Evolutionary conservation across 371 early-diverging fungal species (phyloP), one percentile per base, ranked within the genome.

Genomic region (Paraphysoderma sedebokerense): DNA sequence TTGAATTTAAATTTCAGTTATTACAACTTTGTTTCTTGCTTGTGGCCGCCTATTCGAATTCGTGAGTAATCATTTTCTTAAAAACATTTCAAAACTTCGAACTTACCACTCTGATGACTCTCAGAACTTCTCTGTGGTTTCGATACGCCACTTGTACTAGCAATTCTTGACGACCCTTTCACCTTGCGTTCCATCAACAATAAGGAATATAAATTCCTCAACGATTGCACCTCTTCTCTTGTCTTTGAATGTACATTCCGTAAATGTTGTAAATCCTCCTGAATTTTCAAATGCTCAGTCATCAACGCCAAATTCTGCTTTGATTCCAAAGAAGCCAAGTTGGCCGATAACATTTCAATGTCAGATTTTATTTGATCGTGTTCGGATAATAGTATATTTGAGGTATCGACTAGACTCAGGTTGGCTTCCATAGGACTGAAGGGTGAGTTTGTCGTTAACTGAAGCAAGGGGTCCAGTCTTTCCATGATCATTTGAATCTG

Each of bases 121-220:
- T n/a, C n/a, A n/a, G n/a, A n/a, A n/a, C n/a, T n/a, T n/a, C n/a
- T n/a, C n/a, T n/a, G n/a, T n/a, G n/a, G n/a, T n/a, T n/a, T n/a
- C n/a, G n/a, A n/a, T n/a, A n/a, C n/a, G n/a, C n/a, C n/a, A n/a
- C n/a, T n/a, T n/a, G n/a, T n/a, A n/a, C n/a, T n/a, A n/a, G n/a
- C n/a, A n/a, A n/a, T n/a, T n/a, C n/a, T n/a, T n/a, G n/a, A n/a
- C n/a, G n/a, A n/a, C n/a, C n/a, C n/a, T n/a, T n/a, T n/a, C n/a
- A n/a, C n/a, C n/a, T n/a, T n/a, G n/a, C 71, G 59, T 13, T 76
- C 76, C 62, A 72, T 61, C 55, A 74, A 55, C 5, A 74, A 53
- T 68, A 74, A 44, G 80, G 80, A 70, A 79, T 76, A 48, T 79
- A 79, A 68, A 79, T 74, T 15, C 78, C 60, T 39, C 74, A 46